Evolutionary conservation across 345 rosid species (phyloP), one percentile per base, ranked within the genome.

Genomic region (Salix brachista): DNA sequence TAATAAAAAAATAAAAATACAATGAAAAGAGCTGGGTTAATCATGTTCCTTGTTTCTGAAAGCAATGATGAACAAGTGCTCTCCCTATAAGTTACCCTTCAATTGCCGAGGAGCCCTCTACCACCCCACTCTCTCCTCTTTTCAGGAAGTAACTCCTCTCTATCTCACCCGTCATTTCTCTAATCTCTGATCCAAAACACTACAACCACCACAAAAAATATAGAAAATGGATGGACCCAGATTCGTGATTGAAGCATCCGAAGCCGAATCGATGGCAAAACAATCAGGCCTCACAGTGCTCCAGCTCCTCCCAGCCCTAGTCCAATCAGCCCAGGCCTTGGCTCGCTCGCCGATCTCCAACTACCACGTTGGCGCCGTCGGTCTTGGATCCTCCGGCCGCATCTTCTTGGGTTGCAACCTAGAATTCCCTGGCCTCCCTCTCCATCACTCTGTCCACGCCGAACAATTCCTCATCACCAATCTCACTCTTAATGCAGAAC

Each of bases 401-500:
- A 86, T 96, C 87, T 96, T 84, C 88, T 72, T 92, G 71, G 99
- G 99, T 8, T 94, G 75, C 76, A 96, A 96, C 77, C 79, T 96
- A 5, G 99, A 96, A 74, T 96, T 96, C 80, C 94, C 97, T 11
- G 91, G 90, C 36, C 95, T 96, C 72, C 98, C 99, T 46, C 98
- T 96, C 81, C 87, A 92, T 78, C 94, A 92, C 42, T 85, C 97
- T 32, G 85, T 96, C 80, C 99, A 96, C 87, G 99, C 99, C 79
- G 99, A 96, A 72, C 99, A 96, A 70, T 93, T 93, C 85, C 97
- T 96, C 85, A 70, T 94, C 81, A 92, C 97, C 73, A 96, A 93
- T 65, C 93, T 96, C 80, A 73, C 83, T 37, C 87, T 96, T 88
- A 85, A 93, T 83, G 83, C 74, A 23, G 98, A 96, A 67, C 84